Base-by-base conservation (phyloP, 768 basidiomycete genomes). In the Leccinellum rugosiceps region DNA sequence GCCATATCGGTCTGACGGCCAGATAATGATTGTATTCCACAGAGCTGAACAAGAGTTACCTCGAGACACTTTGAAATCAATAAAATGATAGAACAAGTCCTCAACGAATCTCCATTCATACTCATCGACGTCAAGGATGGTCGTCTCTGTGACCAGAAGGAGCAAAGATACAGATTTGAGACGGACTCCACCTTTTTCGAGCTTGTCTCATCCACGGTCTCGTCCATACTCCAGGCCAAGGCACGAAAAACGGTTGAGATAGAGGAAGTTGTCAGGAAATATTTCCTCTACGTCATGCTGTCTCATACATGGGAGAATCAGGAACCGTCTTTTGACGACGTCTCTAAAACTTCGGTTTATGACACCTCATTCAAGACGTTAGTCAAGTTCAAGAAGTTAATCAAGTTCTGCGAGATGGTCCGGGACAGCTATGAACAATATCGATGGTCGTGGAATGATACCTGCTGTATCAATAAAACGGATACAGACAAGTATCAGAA, bases 381-480 rank as follows among this genome's bases (percentile, higher is more conserved):
- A 14, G 52, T 35, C 28, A 54, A 30, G 19, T 11, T 25, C 57
- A 59, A 21, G 17, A 63, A 63, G 35, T 23, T 63, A 14, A 50
- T 35, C 28, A 54, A 30, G 17, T 59, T 63, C 44, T 59, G 57
- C 35, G 26, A 34, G n/a, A 62, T 21, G 4, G 50, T 59, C 15
- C 49, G 55, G 17, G 41, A 50, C n/a, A 53, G 50, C 41, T 50
- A 46, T 30, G 38, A 53, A 15, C 26, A 6, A 13, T 52, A 50
- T 30, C 47, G 19, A 38, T 62, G 60, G 60, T 15, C 44, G 3
- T 62, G 60, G 60, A 50, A 51, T 15, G 60, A 61, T 23, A 61
- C 60, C 0, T 60, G 59, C 34, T 60, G 59, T 17, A 60, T 60
- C 35, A 13, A 60, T 26, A 60, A 58, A 34, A 31, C 7, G 7